Percentiles rank a stretch among this genome's conserved stretches.
phyloP scores from a whole-genome alignment of 2,329 filamentous ascomycete genomes.

The Talaromyces sp. region DNA sequence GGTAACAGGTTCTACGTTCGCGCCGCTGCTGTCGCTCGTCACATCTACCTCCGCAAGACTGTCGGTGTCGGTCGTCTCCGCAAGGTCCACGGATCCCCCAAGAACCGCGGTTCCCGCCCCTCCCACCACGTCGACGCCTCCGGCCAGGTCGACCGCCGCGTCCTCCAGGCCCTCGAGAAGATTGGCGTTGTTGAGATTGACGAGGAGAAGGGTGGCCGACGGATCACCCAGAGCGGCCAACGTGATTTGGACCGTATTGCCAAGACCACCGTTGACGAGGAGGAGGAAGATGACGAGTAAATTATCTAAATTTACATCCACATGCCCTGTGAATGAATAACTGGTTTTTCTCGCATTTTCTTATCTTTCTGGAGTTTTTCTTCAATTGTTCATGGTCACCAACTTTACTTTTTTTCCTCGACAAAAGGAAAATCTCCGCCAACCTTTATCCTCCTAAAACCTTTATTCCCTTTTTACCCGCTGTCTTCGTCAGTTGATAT shows the following conservation, averaged over 20 bases:
- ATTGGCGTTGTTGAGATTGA: slow-evolving; percentile 97
- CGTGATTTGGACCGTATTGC: slow-evolving; percentile 97
- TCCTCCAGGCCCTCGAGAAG: slow-evolving; percentile 97
- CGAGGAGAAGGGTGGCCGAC: slow-evolving; percentile 96
- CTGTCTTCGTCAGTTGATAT: background rate
- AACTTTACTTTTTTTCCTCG: slow-evolving; percentile 4
- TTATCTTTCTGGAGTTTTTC: slow-evolving; percentile 16
- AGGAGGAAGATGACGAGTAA: slow-evolving; percentile 43
- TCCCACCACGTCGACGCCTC: slow-evolving; percentile 94
- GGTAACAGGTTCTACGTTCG: slow-evolving; percentile 67
- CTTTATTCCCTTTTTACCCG: slow-evolving; percentile 5
- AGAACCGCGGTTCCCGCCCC: slow-evolving; percentile 92
- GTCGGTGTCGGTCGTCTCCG: slow-evolving; percentile 97
- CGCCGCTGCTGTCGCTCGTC: slow-evolving; percentile 90
- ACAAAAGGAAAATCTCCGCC: background rate
- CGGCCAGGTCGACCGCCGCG: slow-evolving; percentile 94
- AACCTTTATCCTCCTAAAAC: slow-evolving; percentile 6
- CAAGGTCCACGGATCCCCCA: slow-evolving; percentile 92
- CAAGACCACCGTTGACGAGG: slow-evolving; percentile 61
- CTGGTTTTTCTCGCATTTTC: slow-evolving; percentile 17
- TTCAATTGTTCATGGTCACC: slow-evolving; percentile 15
- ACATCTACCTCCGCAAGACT: slow-evolving; percentile 99
- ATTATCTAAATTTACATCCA: slow-evolving; percentile 26
- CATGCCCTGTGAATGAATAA: slow-evolving; percentile 16
- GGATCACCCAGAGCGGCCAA: slow-evolving; percentile 97